Conservation (phyloP, 805 yeast genomes). For the Hanseniaspora valbyensis region DNA sequence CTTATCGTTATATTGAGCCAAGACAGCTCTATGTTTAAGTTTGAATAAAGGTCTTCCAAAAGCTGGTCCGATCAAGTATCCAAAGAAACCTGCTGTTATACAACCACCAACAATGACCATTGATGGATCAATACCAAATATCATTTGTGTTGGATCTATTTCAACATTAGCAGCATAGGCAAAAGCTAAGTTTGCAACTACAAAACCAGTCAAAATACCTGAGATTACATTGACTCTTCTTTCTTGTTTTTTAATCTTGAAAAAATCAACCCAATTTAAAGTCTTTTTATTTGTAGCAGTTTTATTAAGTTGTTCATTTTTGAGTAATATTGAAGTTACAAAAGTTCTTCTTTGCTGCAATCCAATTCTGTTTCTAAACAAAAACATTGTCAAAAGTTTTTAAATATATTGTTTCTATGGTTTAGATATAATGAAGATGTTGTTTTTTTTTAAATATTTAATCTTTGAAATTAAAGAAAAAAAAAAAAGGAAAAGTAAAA, state of each 20-base stretch:
- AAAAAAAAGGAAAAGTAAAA: too few species aligned
- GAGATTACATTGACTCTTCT: constrained; percentile 57
- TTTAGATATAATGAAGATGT: too few species aligned
- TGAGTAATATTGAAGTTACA: neutral
- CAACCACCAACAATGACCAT: constrained; percentile 68
- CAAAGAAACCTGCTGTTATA: constrained; percentile 59
- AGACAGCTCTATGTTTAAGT: constrained; percentile 42
- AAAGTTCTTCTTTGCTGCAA: neutral
- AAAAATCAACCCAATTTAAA: constrained; percentile 71
- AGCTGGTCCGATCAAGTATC: constrained; percentile 73
- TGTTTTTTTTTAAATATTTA: too few species aligned
- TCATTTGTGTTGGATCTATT: constrained; percentile 74
- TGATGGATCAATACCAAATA: constrained; percentile 84
- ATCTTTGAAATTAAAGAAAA: too few species aligned
- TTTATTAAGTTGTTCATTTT: neutral
- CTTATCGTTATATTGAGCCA: constrained; percentile 44
- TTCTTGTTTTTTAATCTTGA: constrained; percentile 62
- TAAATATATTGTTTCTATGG: too few species aligned
- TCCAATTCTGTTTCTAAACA: neutral
- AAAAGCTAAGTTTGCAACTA: constrained; percentile 61
- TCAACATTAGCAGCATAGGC: constrained; percentile 67
- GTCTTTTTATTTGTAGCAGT: neutral
- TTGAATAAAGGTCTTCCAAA: constrained; percentile 45
- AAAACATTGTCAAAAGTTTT: too few species aligned
- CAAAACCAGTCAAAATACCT: constrained; percentile 55